These are phyloP conservation scores for Rhododendron williamsianum DNA, from an alignment of 148 eudicot genomes.

Conservation along the genomic window DNA sequence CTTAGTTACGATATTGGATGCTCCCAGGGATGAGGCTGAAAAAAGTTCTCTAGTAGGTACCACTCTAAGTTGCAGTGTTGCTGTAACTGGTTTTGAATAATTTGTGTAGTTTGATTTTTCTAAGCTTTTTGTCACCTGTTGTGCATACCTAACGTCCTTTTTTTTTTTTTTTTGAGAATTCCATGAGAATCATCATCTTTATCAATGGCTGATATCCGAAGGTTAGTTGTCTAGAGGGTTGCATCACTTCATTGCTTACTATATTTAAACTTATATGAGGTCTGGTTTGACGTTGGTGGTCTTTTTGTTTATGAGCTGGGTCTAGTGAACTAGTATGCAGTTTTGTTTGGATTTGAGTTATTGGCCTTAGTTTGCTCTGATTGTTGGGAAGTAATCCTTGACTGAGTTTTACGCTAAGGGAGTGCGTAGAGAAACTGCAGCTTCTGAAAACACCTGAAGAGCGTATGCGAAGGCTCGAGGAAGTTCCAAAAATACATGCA, in stretches of 20 bases:
- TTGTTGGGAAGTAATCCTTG: conserved; percentile 40
- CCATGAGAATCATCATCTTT: neutral
- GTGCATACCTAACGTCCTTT: neutral
- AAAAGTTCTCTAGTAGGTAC: neutral
- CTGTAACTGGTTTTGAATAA: neutral
- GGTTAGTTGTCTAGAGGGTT: neutral
- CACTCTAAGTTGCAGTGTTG: neutral
- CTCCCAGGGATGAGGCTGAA: neutral
- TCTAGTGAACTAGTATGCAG: neutral
- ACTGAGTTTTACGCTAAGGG: conserved; percentile 79
- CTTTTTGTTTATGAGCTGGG: neutral
- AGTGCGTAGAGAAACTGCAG: conserved; percentile 88
- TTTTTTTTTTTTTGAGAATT: neutral
- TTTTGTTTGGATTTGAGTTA: neutral
- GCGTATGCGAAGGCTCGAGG: conserved; percentile 85
- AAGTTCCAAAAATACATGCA: conserved; percentile 75
- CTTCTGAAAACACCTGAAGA: conserved; percentile 92
- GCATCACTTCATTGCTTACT: neutral
- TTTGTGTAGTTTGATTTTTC: neutral
- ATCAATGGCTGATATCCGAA: neutral
- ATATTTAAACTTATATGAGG: neutral
- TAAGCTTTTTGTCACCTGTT: neutral
- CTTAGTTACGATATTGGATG: neutral
- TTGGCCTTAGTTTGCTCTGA: neutral
- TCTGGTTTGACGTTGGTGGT: neutral